Conservation (phyloP, 139 green algal genomes). For the Zygnema circumcarinatum region DNA sequence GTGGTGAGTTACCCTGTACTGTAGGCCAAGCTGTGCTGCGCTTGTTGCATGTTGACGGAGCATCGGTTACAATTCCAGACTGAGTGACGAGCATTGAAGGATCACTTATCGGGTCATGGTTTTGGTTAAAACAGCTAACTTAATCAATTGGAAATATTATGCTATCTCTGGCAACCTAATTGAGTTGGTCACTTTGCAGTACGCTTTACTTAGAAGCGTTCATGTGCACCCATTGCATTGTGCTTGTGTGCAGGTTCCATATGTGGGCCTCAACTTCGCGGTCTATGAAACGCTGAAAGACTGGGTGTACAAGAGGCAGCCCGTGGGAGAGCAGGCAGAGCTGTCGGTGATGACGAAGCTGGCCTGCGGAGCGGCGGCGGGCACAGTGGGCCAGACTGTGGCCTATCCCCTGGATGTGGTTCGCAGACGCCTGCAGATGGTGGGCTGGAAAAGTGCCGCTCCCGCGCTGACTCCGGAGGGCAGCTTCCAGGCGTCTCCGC, state of each 20-base stretch:
- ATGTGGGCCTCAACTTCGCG: slow-evolving; percentile 97
- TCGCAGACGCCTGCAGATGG: slow-evolving; percentile 88
- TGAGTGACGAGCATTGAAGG: too few relatives aligned
- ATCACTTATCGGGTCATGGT: too few relatives aligned
- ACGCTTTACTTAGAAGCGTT: too few relatives aligned
- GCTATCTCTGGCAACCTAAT: too few relatives aligned
- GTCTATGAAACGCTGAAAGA: slow-evolving; percentile 97
- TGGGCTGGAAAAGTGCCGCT: slow-evolving; percentile 52
- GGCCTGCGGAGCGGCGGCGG: slow-evolving; percentile 88
- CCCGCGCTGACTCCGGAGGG: slow-evolving; percentile 80
- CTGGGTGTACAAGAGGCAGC: slow-evolving; percentile 9
- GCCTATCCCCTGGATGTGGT: slow-evolving; percentile 98
- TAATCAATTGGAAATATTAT: too few relatives aligned
- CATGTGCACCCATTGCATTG: slow-evolving; percentile 3
- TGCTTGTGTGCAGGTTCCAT: slow-evolving; percentile 75
- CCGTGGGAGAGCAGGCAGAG: slow-evolving; percentile 61
- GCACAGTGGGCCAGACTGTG: slow-evolving; percentile 93
- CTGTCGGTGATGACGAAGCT: slow-evolving; percentile 82
- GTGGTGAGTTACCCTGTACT: slow-evolving; percentile 69
- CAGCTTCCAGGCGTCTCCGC: slow-evolving; percentile 9
- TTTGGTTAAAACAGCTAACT: too few relatives aligned
- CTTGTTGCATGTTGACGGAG: neutral
- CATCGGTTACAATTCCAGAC: too few relatives aligned
- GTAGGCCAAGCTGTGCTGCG: too few relatives aligned
- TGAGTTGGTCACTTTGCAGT: too few relatives aligned